A percentile compares a stretch with the other conserved stretches of the same genome.
Evolutionary conservation across 129 eudicot genomes (phyloP).

Genomic region (Cynara cardunculus): DNA sequence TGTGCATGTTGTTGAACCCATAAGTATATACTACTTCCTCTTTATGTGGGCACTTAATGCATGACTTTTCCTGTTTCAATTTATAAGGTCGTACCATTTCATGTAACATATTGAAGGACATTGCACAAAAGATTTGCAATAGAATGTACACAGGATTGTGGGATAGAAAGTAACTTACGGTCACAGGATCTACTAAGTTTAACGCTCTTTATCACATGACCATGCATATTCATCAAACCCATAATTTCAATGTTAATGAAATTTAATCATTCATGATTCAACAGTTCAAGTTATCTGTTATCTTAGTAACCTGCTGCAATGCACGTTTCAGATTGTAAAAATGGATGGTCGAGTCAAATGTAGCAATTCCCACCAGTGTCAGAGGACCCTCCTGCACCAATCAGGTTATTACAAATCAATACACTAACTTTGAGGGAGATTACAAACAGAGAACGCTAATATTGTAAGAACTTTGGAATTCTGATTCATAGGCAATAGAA

Average conservation of each 20-base stretch:
- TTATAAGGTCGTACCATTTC: background rate
- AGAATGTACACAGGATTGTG: background rate
- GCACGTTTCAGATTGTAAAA: constrained; percentile 95
- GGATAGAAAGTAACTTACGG: background rate
- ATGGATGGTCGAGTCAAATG: constrained; percentile 89
- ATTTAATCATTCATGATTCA: background rate
- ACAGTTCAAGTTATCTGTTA: background rate
- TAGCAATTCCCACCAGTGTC: constrained; percentile 91
- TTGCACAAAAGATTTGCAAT: background rate
- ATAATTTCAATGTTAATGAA: background rate
- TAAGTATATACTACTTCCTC: no score
- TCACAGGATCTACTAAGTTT: no score
- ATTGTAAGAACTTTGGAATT: background rate
- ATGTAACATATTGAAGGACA: background rate
- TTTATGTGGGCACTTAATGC: no score
- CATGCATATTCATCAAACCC: background rate
- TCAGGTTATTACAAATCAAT: background rate
- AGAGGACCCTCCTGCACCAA: constrained; percentile 79
- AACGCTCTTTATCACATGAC: no score
- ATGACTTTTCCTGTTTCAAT: background rate
- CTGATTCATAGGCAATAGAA: background rate
- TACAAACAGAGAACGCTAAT: background rate
- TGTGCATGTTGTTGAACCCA: no score
- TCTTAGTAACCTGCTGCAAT: constrained; percentile 64
- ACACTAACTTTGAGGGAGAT: background rate